Evolutionary conservation across 371 early-diverging fungal species (phyloP), one percentile per base, ranked within the genome.

Genomic region (Aphelidium insulamus): DNA sequence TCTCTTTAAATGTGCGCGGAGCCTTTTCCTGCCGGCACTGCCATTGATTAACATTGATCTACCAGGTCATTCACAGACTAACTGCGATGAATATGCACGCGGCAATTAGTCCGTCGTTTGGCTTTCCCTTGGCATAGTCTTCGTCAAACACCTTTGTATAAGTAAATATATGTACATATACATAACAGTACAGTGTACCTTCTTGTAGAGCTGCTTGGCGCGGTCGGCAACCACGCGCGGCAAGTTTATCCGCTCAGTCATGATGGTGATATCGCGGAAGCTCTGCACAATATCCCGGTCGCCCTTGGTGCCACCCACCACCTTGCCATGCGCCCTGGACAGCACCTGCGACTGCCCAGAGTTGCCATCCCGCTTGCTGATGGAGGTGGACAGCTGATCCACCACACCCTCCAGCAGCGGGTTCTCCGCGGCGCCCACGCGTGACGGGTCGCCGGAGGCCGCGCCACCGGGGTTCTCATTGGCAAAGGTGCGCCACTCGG

Each of bases 401-500:
- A n/a, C n/a, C 23, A 65, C 62, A n/a, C 83, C 82, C 26, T 78
- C 83, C 28, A 84, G 55, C 16, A 84, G 52, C 11, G 82, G 82
- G 54, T 91, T 83, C 7, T 74, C 78, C 10, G 92, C 82, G 8
- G 82, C 82, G 54, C 99, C 99, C 10, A 97, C 97, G 72, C 99
- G 88, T 44, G 88, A 87, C 27, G 97, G 97, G 55, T 99, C 98
- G 49, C 85, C 87, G 30, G 80, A 82, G 42, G 76, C 83, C 42
- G 84, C 87, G n/a, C n/a, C 98, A 49, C 85, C 87, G 30, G 80
- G 82, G 42, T 77, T 83, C 42, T 85, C 87, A 55, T 88, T 83
- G 28, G 80, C 72, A 59, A 99, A 99, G 0, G 91, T 94, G 43
- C 99, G 75, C 99, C 99, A 99, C 54, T 99, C 99, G 5, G 87